Percentiles rank a stretch among this genome's conserved stretches.
phyloP scores from a whole-genome alignment of 257 asterid genomes.

The Nicotiana otophora region DNA sequence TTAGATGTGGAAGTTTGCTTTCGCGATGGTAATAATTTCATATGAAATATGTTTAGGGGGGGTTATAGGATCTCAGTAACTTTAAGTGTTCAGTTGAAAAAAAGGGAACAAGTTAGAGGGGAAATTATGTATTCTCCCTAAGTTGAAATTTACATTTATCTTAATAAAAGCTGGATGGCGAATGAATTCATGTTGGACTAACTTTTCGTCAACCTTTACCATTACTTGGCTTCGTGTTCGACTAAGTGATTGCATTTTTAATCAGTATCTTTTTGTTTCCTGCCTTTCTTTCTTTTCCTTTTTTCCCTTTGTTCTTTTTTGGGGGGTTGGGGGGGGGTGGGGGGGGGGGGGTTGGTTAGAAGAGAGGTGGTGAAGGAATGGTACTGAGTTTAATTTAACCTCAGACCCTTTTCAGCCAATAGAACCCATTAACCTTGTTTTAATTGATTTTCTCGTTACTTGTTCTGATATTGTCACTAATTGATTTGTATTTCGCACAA shows the following conservation, averaged over 20 bases:
- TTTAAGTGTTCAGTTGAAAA: background rate
- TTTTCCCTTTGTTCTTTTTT: background rate
- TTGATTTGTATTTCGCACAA: background rate
- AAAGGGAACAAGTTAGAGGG: background rate
- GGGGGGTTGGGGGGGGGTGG: background rate
- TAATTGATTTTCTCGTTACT: background rate
- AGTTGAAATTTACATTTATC: background rate
- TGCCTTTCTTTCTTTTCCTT: no score
- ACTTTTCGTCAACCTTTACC: background rate
- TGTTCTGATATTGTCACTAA: background rate
- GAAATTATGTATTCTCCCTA: background rate
- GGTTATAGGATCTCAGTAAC: background rate
- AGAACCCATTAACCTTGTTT: background rate
- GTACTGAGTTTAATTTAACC: background rate
- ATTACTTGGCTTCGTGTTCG: background rate
- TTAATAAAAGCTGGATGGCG: background rate
- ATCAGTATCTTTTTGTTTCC: background rate
- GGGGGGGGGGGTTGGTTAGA: background rate
- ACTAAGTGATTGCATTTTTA: background rate
- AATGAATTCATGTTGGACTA: background rate
- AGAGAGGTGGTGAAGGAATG: background rate
- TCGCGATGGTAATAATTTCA: background rate
- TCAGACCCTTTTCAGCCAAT: background rate
- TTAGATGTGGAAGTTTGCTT: background rate
- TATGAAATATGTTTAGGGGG: background rate